A percentile compares a stretch with the other conserved stretches of the same genome.
phyloP scores from a whole-genome alignment of 2,329 filamentous ascomycete genomes.

The Trichoderma lentiforme region DNA sequence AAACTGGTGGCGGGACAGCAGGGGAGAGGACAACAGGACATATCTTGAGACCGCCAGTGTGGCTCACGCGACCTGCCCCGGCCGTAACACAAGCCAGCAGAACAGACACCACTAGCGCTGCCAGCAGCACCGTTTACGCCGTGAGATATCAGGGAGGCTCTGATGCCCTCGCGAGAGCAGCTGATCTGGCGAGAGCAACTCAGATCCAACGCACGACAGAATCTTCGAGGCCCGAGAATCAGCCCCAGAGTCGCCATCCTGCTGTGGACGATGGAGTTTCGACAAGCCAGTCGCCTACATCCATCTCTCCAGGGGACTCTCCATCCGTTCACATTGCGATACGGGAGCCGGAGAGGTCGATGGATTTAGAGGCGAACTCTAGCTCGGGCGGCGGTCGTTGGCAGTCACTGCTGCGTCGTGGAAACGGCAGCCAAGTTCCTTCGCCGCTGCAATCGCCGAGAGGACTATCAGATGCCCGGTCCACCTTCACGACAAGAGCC shows the following conservation, averaged over 20 bases:
- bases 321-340: conserved; percentile 25
- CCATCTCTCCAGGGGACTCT: conserved; percentile 19
- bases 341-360: conserved; percentile 12
- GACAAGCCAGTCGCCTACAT: conserved; percentile 20
- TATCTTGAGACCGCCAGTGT: conserved; percentile 48
- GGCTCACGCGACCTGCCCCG: conserved; percentile 55
- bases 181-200: conserved; percentile 33
- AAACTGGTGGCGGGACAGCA: conserved; percentile 26
- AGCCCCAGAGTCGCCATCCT: conserved; percentile 24
- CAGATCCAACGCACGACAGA: conserved; percentile 30
- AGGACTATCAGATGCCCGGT: conserved; percentile 2
- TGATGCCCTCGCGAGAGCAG: conserved; percentile 47
- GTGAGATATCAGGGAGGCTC: conserved; percentile 58
- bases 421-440: not conserved
- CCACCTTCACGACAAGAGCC: not conserved
- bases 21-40: conserved; percentile 30
- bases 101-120: conserved; percentile 61
- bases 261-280: conserved; percentile 27
- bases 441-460: not conserved
- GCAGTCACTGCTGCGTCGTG: conserved; percentile 25
- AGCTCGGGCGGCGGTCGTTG: conserved; percentile 28
- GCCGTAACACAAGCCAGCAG: conserved; percentile 57
- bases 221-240: conserved; percentile 36
- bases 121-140: conserved; percentile 63
- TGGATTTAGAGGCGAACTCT: conserved; percentile 31